A percentile compares a stretch with the other conserved stretches of the same genome.
phyloP scores from a whole-genome alignment of 1,284 basidiomycete genomes.

The Exobasidium rhododendri region DNA sequence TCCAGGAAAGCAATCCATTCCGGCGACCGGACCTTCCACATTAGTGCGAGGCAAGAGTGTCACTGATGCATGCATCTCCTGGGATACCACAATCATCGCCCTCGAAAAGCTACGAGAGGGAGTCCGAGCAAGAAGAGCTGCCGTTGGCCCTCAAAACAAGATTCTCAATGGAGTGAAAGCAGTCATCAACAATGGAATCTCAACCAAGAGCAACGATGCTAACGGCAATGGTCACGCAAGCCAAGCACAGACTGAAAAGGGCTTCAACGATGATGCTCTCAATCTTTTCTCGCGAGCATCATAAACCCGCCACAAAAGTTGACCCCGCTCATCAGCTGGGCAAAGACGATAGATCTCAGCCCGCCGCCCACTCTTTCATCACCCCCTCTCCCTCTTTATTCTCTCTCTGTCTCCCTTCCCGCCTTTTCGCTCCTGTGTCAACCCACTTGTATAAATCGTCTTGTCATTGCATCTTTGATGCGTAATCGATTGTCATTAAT shows the following conservation, averaged over 20 bases:
- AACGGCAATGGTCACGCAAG: slow-evolving; percentile 25
- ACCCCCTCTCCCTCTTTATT: no score
- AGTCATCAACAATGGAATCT: slow-evolving; percentile 9
- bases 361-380: no score
- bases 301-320: not conserved
- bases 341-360: no score
- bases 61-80: slow-evolving; percentile 51
- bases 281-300: not conserved
- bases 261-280: slow-evolving; percentile 42
- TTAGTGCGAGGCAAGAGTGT: slow-evolving; percentile 48
- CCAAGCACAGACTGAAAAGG: slow-evolving; percentile 11
- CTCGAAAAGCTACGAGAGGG: slow-evolving; percentile 40
- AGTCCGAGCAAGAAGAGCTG: slow-evolving; percentile 31
- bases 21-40: slow-evolving; percentile 30
- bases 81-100: slow-evolving; percentile 45
- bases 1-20: slow-evolving; percentile 44
- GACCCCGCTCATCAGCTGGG: not conserved
- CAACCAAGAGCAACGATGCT: not conserved
- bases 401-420: not conserved
- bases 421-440: not conserved
- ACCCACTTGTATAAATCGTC: not conserved
- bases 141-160: slow-evolving; percentile 15
- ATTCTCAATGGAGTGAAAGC: slow-evolving; percentile 24
- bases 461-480: not conserved
- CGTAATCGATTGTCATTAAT: not conserved